phyloP scores from a whole-genome alignment of 306 rosid genomes.

The Astragalus glycyphyllos region DNA sequence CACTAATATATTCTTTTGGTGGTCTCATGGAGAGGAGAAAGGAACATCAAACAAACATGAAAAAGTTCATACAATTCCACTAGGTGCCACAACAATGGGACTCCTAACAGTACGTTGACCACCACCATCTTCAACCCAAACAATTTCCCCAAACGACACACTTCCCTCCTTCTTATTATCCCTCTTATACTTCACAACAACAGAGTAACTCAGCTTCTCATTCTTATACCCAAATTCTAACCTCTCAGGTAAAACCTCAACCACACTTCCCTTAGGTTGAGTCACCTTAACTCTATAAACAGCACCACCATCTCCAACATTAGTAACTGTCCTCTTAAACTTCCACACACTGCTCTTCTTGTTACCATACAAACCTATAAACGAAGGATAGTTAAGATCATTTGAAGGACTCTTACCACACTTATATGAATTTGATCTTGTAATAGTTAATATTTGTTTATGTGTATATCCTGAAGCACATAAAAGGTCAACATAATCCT shows the following conservation, averaged over 20 bases:
- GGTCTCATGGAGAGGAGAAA: neutral
- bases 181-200: slow-evolving; percentile 37
- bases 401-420: slow-evolving; percentile 46
- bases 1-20: neutral
- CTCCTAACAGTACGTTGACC: slow-evolving; percentile 46
- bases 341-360: slow-evolving; percentile 7
- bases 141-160: slow-evolving; percentile 43
- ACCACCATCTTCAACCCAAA: slow-evolving; percentile 50
- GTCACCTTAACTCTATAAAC: slow-evolving; percentile 48
- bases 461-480: slow-evolving; percentile 48
- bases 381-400: slow-evolving; percentile 65
- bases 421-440: slow-evolving; percentile 48
- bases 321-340: slow-evolving; percentile 55
- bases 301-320: slow-evolving; percentile 60
- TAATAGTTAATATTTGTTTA: slow-evolving; percentile 49
- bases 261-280: slow-evolving; percentile 43
- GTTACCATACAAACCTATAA: slow-evolving; percentile 44
- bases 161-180: neutral
- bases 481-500: slow-evolving; percentile 59
- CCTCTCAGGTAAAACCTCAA: slow-evolving; percentile 50
- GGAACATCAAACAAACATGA: neutral
- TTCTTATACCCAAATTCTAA: slow-evolving; percentile 42
- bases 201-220: slow-evolving; percentile 51
- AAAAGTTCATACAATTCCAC: neutral
- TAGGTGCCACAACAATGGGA: slow-evolving; percentile 49